Base-by-base conservation (phyloP, 352 stramenopile genomes). In the Phytophthora citricola region DNA sequence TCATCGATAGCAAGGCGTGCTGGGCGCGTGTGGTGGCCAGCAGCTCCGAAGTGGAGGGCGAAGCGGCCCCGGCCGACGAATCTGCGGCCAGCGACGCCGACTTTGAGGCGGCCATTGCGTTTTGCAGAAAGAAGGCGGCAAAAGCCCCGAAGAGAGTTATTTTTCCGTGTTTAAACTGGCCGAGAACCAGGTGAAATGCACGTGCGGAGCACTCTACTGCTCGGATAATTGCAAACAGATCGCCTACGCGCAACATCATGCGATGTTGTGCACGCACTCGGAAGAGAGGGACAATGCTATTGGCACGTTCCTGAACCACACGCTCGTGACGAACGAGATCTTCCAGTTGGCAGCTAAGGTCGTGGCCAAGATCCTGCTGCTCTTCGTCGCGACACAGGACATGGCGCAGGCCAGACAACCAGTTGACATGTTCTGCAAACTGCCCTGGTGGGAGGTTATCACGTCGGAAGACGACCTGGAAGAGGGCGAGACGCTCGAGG, bases 341-440 rank as follows among this genome's bases (percentile, higher is more conserved):
- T 97, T 98, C 72, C 79, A 98, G 52, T 75, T 98, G 10, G 91
- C 92, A 10, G 90, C 81, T 48, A 94, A 97, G 59, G 89, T 98
- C 17, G 68, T 98, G 31, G 80, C 85, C 32, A 83, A 81, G 32
- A 74, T 94, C 12, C n/a, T 96, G 36, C 53, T 82, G 58, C 70
- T 78, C 17, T 94, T 82, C 32, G 66, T 94, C 15, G 51, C 66
- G 46, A 83, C 72, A 34, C 81, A 86, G 46, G 79, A 91, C 52
- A 63, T 93, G 51, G 67, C 62, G 5, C 49, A 77, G 29, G 80
- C 87, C 26, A 70, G 80, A 8, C 66, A 79, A 36, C 83, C 86
- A 5, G 93, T 95, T 27, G 78, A 92, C 29, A 91, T 93, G 65
- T 98, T 97, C 72, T 96, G 92, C 57, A 93, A 97, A 63, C 60